Base-by-base conservation (phyloP, 2,329 filamentous ascomycete genomes). In the Paraphaeosphaeria sporulosa region DNA sequence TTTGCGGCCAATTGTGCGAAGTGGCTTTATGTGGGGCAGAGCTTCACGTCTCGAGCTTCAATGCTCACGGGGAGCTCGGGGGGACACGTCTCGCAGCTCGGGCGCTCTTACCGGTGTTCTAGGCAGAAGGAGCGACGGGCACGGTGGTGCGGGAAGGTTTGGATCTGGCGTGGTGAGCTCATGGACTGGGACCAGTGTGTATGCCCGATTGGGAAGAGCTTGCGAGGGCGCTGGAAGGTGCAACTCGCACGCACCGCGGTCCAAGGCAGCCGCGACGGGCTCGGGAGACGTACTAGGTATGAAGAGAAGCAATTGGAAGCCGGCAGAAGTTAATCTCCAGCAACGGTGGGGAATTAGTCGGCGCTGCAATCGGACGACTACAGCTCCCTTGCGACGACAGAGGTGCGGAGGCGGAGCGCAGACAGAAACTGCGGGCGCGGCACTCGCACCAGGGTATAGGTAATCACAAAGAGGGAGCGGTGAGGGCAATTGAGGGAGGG, bases 311-410 rank as follows among this genome's bases (percentile, higher is more conserved):
- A 62, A 50, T 25, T 55, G 46, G 60, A 40, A 17, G 47, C 57
- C 53, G 71, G 69, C 64, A 75, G 74, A 77, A 78, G 64, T 68
- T 68, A 77, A 76, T 78, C 74, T 72, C 70, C 74, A 62, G 64
- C 64, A 53, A 47, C 30, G 30, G 62, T 67, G 57, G 71, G 72
- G 74, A 74, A 61, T 71, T 72, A 49, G 72, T 71, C 50, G 47
- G 61, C 64, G 73, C 71, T 75, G 69, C 71, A 68, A 63, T 47
- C 32, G 43, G 32, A 50, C 59, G 57, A 59, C 62, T 52, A 69
- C 72, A 75, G 72, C 71, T 74, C 72, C 74, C 74, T 70, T 74
- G 74, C 68, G 57, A 55, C 19, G 36, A 38, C 12, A 30, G 44
- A 23, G 34, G 36, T n/a, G 17, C 43, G 17, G 47, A 19, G 19